phyloP scores from a whole-genome alignment of 225 moss, liverwort and hornwort species.

The Takakia lepidozioides region DNA sequence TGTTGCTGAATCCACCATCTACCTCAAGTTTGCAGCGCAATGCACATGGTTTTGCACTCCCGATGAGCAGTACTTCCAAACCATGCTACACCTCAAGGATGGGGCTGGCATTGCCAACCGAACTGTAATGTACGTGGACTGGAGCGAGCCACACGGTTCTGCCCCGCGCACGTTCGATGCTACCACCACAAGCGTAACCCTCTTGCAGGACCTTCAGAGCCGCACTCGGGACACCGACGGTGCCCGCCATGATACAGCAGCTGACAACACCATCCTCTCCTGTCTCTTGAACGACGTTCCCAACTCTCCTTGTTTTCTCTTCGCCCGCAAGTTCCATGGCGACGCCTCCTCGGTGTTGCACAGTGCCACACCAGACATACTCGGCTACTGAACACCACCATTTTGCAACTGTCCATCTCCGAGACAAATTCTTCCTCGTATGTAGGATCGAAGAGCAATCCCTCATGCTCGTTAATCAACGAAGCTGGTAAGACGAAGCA shows the following conservation, averaged over 20 bases:
- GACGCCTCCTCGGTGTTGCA: conserved; percentile 11
- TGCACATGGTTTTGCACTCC: conserved; percentile 22
- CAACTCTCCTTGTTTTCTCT: conserved; percentile 17
- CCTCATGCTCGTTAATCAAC: too few species aligned
- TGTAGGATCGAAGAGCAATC: too few species aligned
- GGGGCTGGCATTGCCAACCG: conserved; percentile 22
- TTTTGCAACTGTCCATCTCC: too few species aligned
- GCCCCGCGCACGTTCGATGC: conserved; percentile 16
- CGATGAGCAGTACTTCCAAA: conserved; percentile 40
- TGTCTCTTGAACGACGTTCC: conserved; percentile 22
- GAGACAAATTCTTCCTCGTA: too few species aligned
- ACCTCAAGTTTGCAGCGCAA: conserved; percentile 16
- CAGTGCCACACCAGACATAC: too few species aligned
- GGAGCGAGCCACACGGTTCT: conserved; percentile 16
- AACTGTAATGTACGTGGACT: conserved; percentile 31
- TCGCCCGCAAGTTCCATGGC: conserved; percentile 29
- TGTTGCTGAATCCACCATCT: conserved; percentile 15
- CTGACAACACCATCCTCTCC: background rate
- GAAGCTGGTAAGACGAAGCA: too few species aligned
- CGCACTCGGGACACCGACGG: conserved; percentile 16
- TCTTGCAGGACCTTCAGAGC: conserved; percentile 8
- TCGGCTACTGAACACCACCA: too few species aligned
- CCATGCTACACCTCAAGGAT: conserved; percentile 27
- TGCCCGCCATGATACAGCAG: conserved; percentile 11
- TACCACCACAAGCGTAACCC: background rate